A percentile compares a stretch with the other conserved stretches of the same genome.
phyloP scores from a whole-genome alignment of 2,329 filamentous ascomycete species.

The Sclerotinia borealis region DNA sequence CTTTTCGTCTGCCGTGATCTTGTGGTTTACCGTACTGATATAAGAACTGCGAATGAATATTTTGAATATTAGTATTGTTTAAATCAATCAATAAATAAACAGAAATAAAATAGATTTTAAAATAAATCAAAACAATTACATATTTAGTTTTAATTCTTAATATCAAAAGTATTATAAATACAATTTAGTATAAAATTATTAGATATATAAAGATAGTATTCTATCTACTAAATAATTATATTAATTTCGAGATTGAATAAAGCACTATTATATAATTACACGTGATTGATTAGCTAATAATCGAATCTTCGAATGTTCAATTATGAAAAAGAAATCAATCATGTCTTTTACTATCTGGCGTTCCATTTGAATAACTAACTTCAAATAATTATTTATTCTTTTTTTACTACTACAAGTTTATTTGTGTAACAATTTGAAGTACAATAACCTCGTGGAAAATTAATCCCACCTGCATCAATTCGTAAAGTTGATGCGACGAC shows the following conservation, averaged over 20 bases:
- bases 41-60: too few relatives aligned
- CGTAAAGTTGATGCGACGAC: constrained; percentile 3
- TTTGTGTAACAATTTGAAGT: neutral
- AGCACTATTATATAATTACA: neutral
- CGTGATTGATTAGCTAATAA: neutral
- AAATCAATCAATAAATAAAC: too few relatives aligned
- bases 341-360: constrained; percentile 7
- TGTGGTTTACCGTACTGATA: neutral
- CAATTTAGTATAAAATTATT: too few relatives aligned
- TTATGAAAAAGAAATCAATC: neutral
- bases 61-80: too few relatives aligned
- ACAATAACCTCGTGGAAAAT: neutral
- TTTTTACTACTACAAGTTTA: neutral
- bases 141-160: too few relatives aligned
- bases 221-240: neutral
- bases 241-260: neutral
- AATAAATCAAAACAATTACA: too few relatives aligned
- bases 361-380: constrained; percentile 3
- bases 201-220: too few relatives aligned
- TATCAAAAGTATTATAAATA: too few relatives aligned
- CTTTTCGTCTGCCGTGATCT: neutral
- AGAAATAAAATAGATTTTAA: too few relatives aligned
- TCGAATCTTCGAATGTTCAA: neutral
- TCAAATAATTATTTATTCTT: neutral
- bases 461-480: neutral